Evolutionary conservation across 2,329 filamentous ascomycete species (phyloP).

Genomic region (Fusarium chaquense): DNA sequence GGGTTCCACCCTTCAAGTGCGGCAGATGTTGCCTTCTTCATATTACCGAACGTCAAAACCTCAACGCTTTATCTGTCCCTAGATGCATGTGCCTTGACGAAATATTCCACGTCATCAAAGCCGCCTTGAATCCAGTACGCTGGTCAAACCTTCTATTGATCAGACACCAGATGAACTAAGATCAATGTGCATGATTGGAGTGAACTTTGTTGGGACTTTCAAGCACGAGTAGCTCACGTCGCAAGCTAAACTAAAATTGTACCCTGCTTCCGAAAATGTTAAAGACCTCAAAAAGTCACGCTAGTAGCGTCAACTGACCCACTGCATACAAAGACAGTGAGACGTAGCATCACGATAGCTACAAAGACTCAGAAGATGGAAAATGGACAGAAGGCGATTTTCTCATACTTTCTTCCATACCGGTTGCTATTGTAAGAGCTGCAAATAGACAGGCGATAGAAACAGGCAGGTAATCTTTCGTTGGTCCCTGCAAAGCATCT

Average conservation of each 20-base stretch:
- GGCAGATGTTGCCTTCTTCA: background rate
- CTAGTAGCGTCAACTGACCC: background rate
- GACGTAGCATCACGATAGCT: background rate
- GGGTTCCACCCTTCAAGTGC: background rate
- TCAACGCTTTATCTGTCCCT: background rate
- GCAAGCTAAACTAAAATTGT: background rate
- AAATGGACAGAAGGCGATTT: background rate
- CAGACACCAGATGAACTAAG: background rate
- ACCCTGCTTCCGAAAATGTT: background rate
- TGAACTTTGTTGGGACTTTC: background rate
- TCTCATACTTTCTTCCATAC: background rate
- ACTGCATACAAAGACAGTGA: background rate
- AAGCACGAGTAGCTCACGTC: background rate
- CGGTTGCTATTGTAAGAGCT: rapidly evolving
- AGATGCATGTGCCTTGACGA: background rate
- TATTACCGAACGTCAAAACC: background rate
- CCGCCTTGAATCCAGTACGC: background rate
- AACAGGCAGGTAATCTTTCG: background rate
- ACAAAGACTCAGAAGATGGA: background rate
- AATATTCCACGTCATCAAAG: background rate
- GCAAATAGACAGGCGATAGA: background rate
- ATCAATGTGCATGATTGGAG: background rate
- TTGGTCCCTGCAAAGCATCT: background rate
- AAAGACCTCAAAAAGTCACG: background rate
- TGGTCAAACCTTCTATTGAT: background rate